A percentile compares a stretch with the other conserved stretches of the same genome.
Conservation (phyloP, 2,329 filamentous ascomycete species). For the Teratosphaeria destructans region DNA sequence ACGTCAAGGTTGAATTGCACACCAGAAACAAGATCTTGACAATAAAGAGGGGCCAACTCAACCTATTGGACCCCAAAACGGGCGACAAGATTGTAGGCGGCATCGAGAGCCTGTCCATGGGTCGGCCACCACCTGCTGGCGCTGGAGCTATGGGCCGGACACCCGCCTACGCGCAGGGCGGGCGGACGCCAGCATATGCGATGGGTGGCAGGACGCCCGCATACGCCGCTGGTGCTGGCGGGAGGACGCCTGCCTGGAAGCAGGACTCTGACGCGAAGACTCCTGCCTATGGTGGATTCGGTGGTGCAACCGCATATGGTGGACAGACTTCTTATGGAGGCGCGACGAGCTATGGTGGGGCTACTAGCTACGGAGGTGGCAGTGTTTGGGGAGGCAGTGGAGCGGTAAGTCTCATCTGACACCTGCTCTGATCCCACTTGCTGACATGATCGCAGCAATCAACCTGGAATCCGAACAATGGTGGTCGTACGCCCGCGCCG, state of each 20-base stretch:
- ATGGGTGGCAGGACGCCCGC: slow-evolving; percentile 29
- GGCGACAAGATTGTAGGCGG: slow-evolving; percentile 66
- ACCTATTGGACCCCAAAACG: slow-evolving; percentile 69
- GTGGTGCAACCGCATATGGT: slow-evolving; percentile 1
- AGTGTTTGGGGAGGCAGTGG: slow-evolving; percentile 15
- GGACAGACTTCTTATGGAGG: slow-evolving; percentile 38
- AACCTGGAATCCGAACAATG: slow-evolving; percentile 27
- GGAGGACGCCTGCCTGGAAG: slow-evolving; percentile 58
- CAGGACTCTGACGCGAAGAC: slow-evolving; percentile 31
- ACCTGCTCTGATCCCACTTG: neutral
- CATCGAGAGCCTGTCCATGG: slow-evolving; percentile 9
- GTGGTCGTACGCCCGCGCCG: slow-evolving; percentile 46
- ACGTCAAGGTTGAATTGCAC: slow-evolving; percentile 84
- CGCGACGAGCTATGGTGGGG: slow-evolving; percentile 28
- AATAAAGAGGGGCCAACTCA: slow-evolving; percentile 69
- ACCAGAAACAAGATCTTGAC: slow-evolving; percentile 88
- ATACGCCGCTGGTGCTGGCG: slow-evolving; percentile 25
- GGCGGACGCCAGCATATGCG: slow-evolving; percentile 56
- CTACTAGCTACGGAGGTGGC: slow-evolving; percentile 20
- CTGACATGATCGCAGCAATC: slow-evolving; percentile 16
- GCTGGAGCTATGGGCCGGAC: slow-evolving; percentile 34
- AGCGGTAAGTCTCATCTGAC: slow-evolving; percentile 6
- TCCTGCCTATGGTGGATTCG: slow-evolving; percentile 31
- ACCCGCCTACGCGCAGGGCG: slow-evolving; percentile 27
- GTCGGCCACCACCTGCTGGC: slow-evolving; percentile 42